Evolutionary conservation across 1,284 basidiomycete genomes (phyloP).

Genomic region (Calocybe gambosa): DNA sequence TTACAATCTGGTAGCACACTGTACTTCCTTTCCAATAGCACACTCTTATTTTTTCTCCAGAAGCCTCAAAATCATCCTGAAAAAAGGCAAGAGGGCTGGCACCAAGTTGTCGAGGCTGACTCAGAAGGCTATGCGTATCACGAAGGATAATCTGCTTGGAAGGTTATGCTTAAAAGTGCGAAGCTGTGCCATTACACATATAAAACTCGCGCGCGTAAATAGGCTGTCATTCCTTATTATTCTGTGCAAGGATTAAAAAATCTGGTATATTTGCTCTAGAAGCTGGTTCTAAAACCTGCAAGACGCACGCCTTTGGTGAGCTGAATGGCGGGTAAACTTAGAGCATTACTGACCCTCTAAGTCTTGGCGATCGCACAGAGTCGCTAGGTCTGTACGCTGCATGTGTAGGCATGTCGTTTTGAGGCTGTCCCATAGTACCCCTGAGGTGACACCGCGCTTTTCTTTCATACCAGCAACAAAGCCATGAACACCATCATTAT

Average conservation of each 20-base stretch:
- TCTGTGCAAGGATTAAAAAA: not conserved
- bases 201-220: too few species aligned
- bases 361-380: constrained; percentile 63
- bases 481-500: constrained; percentile 64
- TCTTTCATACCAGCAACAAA: constrained; percentile 35
- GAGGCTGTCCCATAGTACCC: constrained; percentile 80
- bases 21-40: not conserved
- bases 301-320: constrained; percentile 6
- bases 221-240: not conserved
- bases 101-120: too few species aligned
- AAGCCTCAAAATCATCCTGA: constrained; percentile 17
- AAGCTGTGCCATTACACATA: too few species aligned
- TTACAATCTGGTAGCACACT: constrained; percentile 29
- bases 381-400: constrained; percentile 67
- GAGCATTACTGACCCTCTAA: constrained; percentile 50
- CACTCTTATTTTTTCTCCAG: constrained; percentile 3
- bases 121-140: too few species aligned
- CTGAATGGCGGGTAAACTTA: constrained; percentile 1
- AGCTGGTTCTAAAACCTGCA: constrained; percentile 29
- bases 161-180: too few species aligned
- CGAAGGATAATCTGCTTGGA: too few species aligned
- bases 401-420: constrained; percentile 76
- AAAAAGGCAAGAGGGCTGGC: too few species aligned
- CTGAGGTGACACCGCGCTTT: constrained; percentile 66
- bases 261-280: constrained; percentile 14